A percentile compares a stretch with the other conserved stretches of the same genome.
These are phyloP conservation scores for Hura crepitans DNA, from an alignment of 441 rosid genomes.

Conservation along the genomic window DNA sequence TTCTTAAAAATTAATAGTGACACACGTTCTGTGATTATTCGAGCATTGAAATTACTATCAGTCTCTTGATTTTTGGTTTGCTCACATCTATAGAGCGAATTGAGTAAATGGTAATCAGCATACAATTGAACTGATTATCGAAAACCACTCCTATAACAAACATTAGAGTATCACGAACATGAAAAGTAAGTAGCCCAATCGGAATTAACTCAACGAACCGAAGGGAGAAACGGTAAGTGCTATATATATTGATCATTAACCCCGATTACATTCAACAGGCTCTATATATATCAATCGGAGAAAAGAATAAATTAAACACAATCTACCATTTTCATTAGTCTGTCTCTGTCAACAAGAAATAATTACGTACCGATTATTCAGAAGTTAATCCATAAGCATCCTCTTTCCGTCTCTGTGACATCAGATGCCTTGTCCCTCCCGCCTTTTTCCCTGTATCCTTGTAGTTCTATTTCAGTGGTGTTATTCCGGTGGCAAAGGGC, in stretches of 20 bases:
- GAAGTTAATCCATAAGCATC: neutral
- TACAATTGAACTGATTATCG: neutral
- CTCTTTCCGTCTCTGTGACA: neutral
- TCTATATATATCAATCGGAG: neutral
- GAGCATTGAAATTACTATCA: neutral
- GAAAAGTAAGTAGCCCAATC: neutral
- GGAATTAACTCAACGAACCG: neutral
- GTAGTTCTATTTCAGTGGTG: neutral
- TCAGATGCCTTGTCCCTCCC: neutral
- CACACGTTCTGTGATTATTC: neutral
- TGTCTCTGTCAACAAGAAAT: neutral
- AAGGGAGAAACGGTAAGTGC: neutral
- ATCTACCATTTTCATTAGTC: neutral
- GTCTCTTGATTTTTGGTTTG: neutral
- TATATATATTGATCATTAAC: too few species aligned
- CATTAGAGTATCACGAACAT: neutral
- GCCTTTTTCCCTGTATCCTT: neutral
- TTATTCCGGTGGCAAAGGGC: neutral
- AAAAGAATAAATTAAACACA: too few species aligned
- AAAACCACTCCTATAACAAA: neutral
- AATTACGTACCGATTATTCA: conserved; percentile 1
- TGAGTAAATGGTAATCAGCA: neutral
- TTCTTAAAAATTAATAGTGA: neutral
- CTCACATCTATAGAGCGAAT: neutral
- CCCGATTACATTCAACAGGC: too few species aligned